A percentile compares a stretch with the other conserved stretches of the same genome.
Conservation (phyloP, 768 basidiomycete species). For the Tephrocybe sp. region DNA sequence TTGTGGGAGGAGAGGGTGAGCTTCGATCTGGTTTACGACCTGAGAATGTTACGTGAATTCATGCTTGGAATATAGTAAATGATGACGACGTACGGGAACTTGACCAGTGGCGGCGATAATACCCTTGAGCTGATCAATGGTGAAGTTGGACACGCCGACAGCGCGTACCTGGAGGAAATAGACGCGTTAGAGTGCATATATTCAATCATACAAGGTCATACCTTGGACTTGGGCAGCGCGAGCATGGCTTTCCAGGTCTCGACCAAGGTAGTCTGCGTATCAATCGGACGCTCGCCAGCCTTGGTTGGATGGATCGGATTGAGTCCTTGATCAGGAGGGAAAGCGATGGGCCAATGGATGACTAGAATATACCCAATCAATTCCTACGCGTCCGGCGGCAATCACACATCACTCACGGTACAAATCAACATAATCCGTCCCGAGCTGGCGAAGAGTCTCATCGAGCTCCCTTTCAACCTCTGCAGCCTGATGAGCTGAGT, state of each 20-base stretch:
- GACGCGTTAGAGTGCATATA: slow-evolving; percentile 1
- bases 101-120: slow-evolving; percentile 72
- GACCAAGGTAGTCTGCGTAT: slow-evolving; percentile 57
- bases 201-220: slow-evolving; percentile 20
- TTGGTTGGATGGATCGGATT: slow-evolving; percentile 50
- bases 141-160: slow-evolving; percentile 86
- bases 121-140: slow-evolving; percentile 59
- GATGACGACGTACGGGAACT: slow-evolving; percentile 52
- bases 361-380: slow-evolving; percentile 37
- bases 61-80: background rate
- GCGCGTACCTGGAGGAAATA: slow-evolving; percentile 48
- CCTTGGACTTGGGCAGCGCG: slow-evolving; percentile 70
- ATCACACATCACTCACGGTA: slow-evolving; percentile 53
- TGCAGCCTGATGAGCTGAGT: slow-evolving; percentile 64
- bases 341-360: slow-evolving; percentile 80
- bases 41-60: slow-evolving; percentile 17
- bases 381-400: background rate
- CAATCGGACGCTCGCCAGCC: slow-evolving; percentile 50
- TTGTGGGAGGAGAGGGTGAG: slow-evolving; percentile 79
- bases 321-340: slow-evolving; percentile 55
- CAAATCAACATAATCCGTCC: slow-evolving; percentile 76
- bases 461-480: slow-evolving; percentile 75
- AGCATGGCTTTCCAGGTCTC: slow-evolving; percentile 87
- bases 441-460: slow-evolving; percentile 71
- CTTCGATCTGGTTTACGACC: slow-evolving; percentile 80